Evolutionary conservation across 306 rosid genomes (phyloP), one percentile per base, ranked within the genome.

Genomic region (Fragaria ananassa): DNA sequence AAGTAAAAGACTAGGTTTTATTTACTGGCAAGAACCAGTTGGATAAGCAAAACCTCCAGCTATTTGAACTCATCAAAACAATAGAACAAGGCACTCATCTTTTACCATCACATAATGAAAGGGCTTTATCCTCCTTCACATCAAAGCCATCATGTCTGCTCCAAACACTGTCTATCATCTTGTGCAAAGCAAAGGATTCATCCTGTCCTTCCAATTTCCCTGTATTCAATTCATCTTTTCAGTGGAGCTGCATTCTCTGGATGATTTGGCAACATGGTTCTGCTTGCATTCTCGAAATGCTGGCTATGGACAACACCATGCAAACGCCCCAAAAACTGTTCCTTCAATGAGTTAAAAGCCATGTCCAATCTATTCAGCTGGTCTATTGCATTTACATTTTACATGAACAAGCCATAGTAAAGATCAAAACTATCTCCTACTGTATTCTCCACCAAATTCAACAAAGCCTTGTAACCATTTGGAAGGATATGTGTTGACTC

Each of bases 381-480:
- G 18, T 62, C 68, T 10, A 62, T 62, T 31, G 68, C 44, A 27
- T 13, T 62, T 34, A 15, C 42, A 31, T 62, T 62, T 5, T 62
- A 62, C 42, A 62, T 12, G 23, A 62, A 62, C 68, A 62, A 62
- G 11, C 68, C 68, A 17, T 62, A 31, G 21, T 62, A 62, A 31
- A 62, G 68, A 31, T 62, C 68, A 62, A 62, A 62, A 25, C 68
- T 62, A 31, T 62, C 68, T 31, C 44, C 65, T 27, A 9, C 42
- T 14, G 68, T 62, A 31, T 31, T 62, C 68, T 62, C 42, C 44
- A 62, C 74, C 60, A 47, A 70, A 14, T 31, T 47, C 44, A 70
- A 27, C 6, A 70, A 70, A 70, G 57, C 18, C 23, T 9, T 70
- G 58, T 17, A 29, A 70, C 42, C 5, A 14, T 50, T 69, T 69